Base-by-base conservation (phyloP, 495 filamentous ascomycete genomes). In the Penicilliopsis zonata region DNA sequence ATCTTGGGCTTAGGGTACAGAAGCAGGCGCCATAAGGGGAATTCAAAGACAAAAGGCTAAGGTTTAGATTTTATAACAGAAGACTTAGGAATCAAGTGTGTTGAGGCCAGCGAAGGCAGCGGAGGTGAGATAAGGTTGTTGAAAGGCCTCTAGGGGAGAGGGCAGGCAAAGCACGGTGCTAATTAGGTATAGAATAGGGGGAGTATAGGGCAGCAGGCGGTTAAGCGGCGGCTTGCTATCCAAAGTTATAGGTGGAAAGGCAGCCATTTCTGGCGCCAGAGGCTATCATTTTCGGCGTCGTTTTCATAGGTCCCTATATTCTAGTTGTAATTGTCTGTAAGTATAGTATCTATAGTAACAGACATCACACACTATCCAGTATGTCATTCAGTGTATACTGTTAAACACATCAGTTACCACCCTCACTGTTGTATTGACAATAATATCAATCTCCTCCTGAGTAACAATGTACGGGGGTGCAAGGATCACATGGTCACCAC, bases 401-500 rank as follows among this genome's bases (percentile, higher is more conserved):
- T 30, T 31, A 45, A 66, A 55, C 5, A 63, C 55, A 17, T 43
- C 51, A 3, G 46, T 36, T 9, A 66, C 19, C 21, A 64, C 56
- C 28, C 34, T 43, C 2, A 16, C 53, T 3, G 68, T 53, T 3
- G 43, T 52, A 13, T 63, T 47, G 19, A 74, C 64, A 31, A 83
- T 75, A 29, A 53, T 56, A 38, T 76, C 69, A 33, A 85, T 65
- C 18, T 82, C 78, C 8, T 70, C 66, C 19, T 49, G 51, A 0
- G 68, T 71, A 27, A 80, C 61, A 35, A 70, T 86, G 52, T 79
- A 92, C 1, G 84, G 67, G 3, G 86, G 86, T 13, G 79, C 69
- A 34, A 94, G 41, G 19, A 92, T 57, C 9, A 87, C 53, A 57
- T 86, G 79, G 44, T 94, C 86, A 1, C 83, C 85, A 2, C 43